Evolutionary conservation across 1,284 basidiomycete genomes (phyloP).

Genomic region (Termitomyces sp.): DNA sequence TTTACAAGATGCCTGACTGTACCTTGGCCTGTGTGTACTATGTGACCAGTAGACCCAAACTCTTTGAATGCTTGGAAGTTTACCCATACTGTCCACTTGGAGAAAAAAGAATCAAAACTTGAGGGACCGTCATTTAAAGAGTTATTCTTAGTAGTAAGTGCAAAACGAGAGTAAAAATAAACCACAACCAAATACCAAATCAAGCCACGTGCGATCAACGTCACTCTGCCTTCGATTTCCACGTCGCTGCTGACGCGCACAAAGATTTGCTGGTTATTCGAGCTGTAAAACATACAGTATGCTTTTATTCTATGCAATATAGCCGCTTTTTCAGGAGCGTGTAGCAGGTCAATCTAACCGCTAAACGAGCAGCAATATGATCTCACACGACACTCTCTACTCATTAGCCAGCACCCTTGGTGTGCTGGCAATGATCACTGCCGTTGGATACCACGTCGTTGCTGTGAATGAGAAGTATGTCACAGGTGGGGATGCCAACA

Average conservation of each 20-base stretch:
- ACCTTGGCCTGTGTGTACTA: not conserved
- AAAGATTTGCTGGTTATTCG: not conserved
- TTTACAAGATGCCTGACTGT: not conserved
- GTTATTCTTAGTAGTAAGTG: no score
- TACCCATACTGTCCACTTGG: not conserved
- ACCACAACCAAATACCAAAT: not conserved
- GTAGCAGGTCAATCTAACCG: not conserved
- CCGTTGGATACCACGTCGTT: conserved; percentile 84
- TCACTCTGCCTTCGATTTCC: not conserved
- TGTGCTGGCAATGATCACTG: conserved; percentile 75
- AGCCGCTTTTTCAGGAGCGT: not conserved
- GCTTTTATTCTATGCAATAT: not conserved
- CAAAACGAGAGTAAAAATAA: not conserved
- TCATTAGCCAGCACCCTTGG: conserved; percentile 81
- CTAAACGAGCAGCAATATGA: conserved; percentile 40
- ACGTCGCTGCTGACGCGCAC: not conserved
- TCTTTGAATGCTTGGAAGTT: not conserved
- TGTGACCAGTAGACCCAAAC: not conserved
- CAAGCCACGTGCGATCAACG: not conserved
- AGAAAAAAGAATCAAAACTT: not conserved
- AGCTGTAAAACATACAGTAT: not conserved
- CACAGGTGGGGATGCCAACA: conserved; percentile 11
- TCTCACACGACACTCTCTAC: conserved; percentile 76
- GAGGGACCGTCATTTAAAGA: no score
- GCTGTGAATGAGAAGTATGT: conserved; percentile 71